Evolutionary conservation across 805 yeast species (phyloP).

Genomic region (Ogataea chonburiensis): DNA sequence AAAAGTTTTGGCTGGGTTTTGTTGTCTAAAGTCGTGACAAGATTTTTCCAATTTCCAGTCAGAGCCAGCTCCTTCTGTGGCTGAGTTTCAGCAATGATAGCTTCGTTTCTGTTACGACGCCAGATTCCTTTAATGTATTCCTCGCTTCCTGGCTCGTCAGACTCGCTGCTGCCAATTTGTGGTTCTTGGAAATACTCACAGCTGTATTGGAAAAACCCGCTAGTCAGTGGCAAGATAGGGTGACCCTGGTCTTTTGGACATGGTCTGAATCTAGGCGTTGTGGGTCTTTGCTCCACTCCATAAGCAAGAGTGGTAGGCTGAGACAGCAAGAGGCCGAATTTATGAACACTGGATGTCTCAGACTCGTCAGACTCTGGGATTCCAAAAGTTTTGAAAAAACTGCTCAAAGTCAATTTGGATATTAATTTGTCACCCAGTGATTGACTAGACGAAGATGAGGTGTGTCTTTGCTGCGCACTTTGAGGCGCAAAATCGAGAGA

Average conservation of each 20-base stretch:
- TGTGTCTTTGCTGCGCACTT: conserved; percentile 11
- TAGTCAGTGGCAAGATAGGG: conserved; percentile 54
- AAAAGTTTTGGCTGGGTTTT: conserved; percentile 77
- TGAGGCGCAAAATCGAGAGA: conserved; percentile 23
- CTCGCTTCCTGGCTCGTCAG: conserved; percentile 89
- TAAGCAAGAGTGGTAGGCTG: conserved; percentile 31
- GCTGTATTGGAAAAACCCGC: conserved; percentile 70
- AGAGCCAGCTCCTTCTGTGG: conserved; percentile 81
- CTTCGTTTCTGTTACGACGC: conserved; percentile 88
- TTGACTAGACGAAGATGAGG: conserved; percentile 25
- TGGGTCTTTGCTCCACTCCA: conserved; percentile 52
- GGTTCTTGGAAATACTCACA: conserved; percentile 96
- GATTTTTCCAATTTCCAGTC: conserved; percentile 81
- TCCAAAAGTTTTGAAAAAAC: conserved; percentile 26
- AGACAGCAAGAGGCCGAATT: conserved; percentile 26
- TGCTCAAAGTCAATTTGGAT: conserved; percentile 18
- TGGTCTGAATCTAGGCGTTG: conserved; percentile 53
- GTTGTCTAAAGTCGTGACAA: conserved; percentile 58
- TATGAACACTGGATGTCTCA: conserved; percentile 23
- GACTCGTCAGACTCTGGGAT: conserved; percentile 23
- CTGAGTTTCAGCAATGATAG: conserved; percentile 84
- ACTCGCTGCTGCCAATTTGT: conserved; percentile 79
- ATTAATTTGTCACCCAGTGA: conserved; percentile 25
- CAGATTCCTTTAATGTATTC: conserved; percentile 80
- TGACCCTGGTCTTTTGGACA: conserved; percentile 28